Percentiles rank a stretch among this genome's conserved stretches.
phyloP scores from a whole-genome alignment of 805 yeast species.

The Pichia paraexigua region DNA sequence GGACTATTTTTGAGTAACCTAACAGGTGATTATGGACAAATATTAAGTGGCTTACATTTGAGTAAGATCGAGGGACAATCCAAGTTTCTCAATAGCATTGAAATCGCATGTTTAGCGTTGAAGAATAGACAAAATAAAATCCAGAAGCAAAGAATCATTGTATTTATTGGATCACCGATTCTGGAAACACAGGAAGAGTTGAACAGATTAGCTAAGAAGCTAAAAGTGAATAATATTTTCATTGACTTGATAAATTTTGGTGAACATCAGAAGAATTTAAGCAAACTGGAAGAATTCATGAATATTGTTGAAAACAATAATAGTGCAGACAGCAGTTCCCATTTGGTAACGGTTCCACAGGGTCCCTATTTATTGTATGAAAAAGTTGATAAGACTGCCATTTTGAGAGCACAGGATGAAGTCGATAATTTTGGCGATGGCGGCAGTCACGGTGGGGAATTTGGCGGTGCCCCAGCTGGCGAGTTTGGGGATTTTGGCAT shows the following conservation, averaged over 20 bases:
- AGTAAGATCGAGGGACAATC: conserved; percentile 58
- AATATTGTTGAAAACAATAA: conserved; percentile 37
- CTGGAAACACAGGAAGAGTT: conserved; percentile 60
- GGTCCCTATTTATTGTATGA: conserved; percentile 83
- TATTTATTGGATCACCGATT: conserved; percentile 85
- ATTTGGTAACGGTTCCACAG: conserved; percentile 79
- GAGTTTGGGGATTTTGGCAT: conserved; percentile 50
- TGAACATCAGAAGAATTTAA: conserved; percentile 69
- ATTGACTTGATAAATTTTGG: conserved; percentile 90
- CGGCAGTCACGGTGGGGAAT: conserved; percentile 32
- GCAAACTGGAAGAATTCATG: conserved; percentile 72
- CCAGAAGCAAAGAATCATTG: conserved; percentile 83
- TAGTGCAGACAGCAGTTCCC: conserved; percentile 47
- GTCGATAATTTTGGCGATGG: conserved; percentile 24
- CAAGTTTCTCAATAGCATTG: conserved; percentile 76
- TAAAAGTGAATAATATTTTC: conserved; percentile 89
- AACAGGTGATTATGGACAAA: conserved; percentile 79
- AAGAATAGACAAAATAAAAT: conserved; percentile 94
- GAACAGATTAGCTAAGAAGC: conserved; percentile 77
- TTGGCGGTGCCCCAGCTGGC: conserved; percentile 30
- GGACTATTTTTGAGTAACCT: conserved; percentile 74
- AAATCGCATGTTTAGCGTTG: conserved; percentile 88
- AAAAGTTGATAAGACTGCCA: conserved; percentile 66
- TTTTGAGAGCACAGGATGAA: conserved; percentile 59
- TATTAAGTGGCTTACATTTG: conserved; percentile 77